Percentiles rank a stretch among this genome's conserved stretches.
phyloP scores from a whole-genome alignment of 2,329 filamentous ascomycete species.

The Chaetomium sp. region DNA sequence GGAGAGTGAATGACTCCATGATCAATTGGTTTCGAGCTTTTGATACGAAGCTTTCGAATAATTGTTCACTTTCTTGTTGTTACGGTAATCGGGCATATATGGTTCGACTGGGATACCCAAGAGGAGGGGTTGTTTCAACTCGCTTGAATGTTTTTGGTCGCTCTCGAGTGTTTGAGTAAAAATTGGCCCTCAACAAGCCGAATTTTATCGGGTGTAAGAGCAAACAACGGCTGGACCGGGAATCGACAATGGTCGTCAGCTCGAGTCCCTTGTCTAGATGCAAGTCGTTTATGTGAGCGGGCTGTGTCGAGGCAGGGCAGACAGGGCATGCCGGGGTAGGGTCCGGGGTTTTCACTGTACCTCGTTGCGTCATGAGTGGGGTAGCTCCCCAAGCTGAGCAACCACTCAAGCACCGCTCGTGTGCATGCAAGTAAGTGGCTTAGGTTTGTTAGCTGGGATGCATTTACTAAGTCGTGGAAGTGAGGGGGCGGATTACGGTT shows the following conservation, averaged over 20 bases:
- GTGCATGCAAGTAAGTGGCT: not conserved
- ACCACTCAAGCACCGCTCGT: no score
- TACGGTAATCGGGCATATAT: no score
- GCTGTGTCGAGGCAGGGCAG: slow-evolving; percentile 28
- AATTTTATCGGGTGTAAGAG: not conserved
- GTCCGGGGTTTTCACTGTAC: slow-evolving; percentile 6
- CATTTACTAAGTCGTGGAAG: no score
- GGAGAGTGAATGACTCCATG: slow-evolving; percentile 57
- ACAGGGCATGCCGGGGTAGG: slow-evolving; percentile 8
- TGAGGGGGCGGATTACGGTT: not conserved
- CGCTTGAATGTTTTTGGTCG: not conserved
- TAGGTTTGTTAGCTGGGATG: not conserved
- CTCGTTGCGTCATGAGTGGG: slow-evolving; percentile 30
- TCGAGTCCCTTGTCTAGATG: not conserved
- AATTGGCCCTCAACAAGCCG: not conserved
- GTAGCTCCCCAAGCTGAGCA: slow-evolving; percentile 20
- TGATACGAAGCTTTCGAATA: not conserved
- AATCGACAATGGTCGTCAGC: not conserved
- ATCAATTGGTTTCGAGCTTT: not conserved
- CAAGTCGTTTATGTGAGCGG: not conserved
- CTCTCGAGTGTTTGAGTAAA: not conserved
- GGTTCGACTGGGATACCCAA: not conserved
- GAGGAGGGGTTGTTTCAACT: not conserved
- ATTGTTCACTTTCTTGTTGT: not conserved
- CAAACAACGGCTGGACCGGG: not conserved